Evolutionary conservation across 305 asterid species (phyloP).

Genomic region (Solanum hybrid): DNA sequence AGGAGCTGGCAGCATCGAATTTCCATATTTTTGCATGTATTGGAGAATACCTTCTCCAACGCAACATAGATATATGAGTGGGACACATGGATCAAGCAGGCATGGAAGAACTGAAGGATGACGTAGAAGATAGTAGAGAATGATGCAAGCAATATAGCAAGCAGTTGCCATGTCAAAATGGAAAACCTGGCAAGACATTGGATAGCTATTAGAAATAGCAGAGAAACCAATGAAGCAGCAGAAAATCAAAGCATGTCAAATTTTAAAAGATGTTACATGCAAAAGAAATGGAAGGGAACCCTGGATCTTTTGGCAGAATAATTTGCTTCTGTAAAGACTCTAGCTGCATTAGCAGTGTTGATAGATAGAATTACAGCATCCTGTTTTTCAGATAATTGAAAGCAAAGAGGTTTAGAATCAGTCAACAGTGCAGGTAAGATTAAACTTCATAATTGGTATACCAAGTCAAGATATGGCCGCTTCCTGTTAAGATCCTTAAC

Average conservation of each 20-base stretch:
- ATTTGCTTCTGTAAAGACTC: constrained; percentile 33
- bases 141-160: constrained; percentile 56
- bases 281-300: constrained; percentile 15
- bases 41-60: constrained; percentile 39
- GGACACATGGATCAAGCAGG: constrained; percentile 36
- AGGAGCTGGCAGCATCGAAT: constrained; percentile 67
- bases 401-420: constrained; percentile 10
- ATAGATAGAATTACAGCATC: constrained; percentile 62
- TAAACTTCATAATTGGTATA: constrained; percentile 20
- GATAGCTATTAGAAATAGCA: constrained; percentile 16
- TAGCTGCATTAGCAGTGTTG: constrained; percentile 69
- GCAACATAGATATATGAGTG: constrained; percentile 19
- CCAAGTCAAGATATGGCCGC: constrained; percentile 56
- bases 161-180: constrained; percentile 46
- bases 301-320: constrained; percentile 21
- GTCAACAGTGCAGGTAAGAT: neutral
- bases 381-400: constrained; percentile 29
- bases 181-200: constrained; percentile 48
- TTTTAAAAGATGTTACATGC: constrained; percentile 39
- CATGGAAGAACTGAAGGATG: constrained; percentile 49
- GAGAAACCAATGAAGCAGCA: constrained; percentile 3
- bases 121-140: constrained; percentile 47
- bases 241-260: constrained; percentile 1
- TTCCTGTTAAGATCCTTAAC: constrained; percentile 51
- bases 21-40: constrained; percentile 46